Conservation (phyloP, 805 yeast species). For the Candida schatavii region DNA sequence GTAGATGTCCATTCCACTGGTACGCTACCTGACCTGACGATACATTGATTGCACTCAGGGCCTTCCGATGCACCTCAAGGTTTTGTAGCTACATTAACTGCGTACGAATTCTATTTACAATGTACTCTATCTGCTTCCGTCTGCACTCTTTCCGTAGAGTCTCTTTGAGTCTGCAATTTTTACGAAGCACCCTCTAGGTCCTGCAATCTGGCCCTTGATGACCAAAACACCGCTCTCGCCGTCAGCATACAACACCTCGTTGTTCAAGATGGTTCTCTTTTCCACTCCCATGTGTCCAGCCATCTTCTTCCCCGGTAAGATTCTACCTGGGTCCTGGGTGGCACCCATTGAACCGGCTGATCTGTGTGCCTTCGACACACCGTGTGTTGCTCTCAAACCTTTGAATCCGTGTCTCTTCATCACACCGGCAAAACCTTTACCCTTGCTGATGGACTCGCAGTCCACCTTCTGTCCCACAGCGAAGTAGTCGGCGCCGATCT, state of each 20-base stretch:
- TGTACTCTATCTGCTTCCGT: constrained; percentile 5
- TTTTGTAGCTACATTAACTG: no score
- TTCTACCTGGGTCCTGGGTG: constrained; percentile 94
- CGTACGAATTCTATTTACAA: constrained; percentile 7
- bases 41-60: not conserved
- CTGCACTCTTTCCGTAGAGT: constrained; percentile 34
- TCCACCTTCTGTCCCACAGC: constrained; percentile 82
- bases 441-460: constrained; percentile 73
- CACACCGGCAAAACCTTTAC: constrained; percentile 97
- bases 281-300: constrained; percentile 94
- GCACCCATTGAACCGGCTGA: constrained; percentile 97
- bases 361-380: constrained; percentile 91
- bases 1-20: not conserved
- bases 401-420: constrained; percentile 91
- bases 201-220: constrained; percentile 89
- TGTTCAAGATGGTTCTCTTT: constrained; percentile 70
- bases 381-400: constrained; percentile 92
- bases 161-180: constrained; percentile 78
- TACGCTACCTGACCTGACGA: not conserved
- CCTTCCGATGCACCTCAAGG: not conserved
- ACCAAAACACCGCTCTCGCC: constrained; percentile 78
- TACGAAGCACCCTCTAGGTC: constrained; percentile 75
- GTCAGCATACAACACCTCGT: constrained; percentile 73
- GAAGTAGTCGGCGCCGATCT: constrained; percentile 80
- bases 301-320: constrained; percentile 95